phyloP scores from a whole-genome alignment of 2,329 filamentous ascomycete genomes.

The Nectriaceae sp. region DNA sequence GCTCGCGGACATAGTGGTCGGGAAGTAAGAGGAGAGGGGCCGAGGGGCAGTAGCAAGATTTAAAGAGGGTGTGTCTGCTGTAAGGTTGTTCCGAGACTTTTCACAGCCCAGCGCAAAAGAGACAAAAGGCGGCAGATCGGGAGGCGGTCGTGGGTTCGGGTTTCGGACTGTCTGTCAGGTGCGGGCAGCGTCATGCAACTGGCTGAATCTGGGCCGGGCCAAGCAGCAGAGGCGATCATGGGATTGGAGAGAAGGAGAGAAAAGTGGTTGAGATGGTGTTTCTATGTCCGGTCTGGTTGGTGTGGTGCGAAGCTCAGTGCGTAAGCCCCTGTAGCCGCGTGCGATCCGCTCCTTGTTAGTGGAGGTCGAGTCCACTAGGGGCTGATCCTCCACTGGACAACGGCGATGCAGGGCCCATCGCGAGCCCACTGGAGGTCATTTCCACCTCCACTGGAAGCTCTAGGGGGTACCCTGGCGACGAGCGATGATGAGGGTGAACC shows the following conservation, averaged over 20 bases:
- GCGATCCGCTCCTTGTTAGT: neutral
- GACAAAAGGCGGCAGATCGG: no score
- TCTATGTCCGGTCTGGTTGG: conserved; percentile 4
- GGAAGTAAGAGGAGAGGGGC: conserved; percentile 20
- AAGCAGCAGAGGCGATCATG: neutral
- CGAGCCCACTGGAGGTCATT: no score
- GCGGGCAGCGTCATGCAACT: no score
- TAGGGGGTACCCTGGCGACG: no score
- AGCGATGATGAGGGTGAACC: no score
- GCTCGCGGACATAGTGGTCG: conserved; percentile 32
- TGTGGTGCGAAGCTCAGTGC: conserved; percentile 12
- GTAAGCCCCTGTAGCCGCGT: conserved; percentile 13
- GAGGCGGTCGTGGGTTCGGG: no score
- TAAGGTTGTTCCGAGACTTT: no score
- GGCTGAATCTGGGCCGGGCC: conserved; percentile 1
- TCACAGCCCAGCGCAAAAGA: no score
- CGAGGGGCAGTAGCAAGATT: conserved; percentile 10
- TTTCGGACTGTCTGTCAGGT: no score
- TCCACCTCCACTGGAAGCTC: no score
- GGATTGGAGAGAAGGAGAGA: conserved; percentile 7
- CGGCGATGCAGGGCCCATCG: no score
- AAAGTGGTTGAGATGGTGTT: conserved; percentile 10
- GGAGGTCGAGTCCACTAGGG: neutral
- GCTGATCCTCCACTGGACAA: no score
- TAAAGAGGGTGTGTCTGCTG: conserved; percentile 11